Base-by-base conservation (phyloP, 2,329 filamentous ascomycete species). In the Venturia carpophila region DNA sequence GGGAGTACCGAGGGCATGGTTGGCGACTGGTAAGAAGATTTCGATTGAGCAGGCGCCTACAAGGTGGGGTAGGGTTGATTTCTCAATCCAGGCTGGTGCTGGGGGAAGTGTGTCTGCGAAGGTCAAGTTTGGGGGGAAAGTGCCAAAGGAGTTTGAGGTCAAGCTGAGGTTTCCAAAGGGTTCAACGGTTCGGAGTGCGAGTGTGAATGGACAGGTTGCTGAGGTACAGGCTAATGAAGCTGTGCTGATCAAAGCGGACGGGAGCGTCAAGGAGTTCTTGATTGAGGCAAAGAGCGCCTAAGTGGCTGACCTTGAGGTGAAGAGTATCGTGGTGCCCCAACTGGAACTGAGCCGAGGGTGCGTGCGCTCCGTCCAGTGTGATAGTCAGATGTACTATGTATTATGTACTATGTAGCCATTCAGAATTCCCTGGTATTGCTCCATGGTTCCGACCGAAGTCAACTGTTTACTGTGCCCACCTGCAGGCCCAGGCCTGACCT, bases 81-180 rank as follows among this genome's bases (percentile, higher is more conserved):
- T 60, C 60, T 41, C 30, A 11, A 64, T 64, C n/a, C 55, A 58
- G 24, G 13, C 37, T 19, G 17, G 17, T 30, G 47, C 21, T 41
- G 24, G 27, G 27, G 52, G 37, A 10, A 30, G 30, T 17, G 63
- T 64, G 13, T 60, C 13, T 5, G 49, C 49, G 17, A 15, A 52
- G 43, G 30, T 63, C n/a, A 64, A 60, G 47, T 60, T 64, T 60
- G 47, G n/a, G 30, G n/a, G n/a, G 6, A 64, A 42, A n/a, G 49
- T 64, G 6, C 63, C 63, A 3, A 45, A 56, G 49, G 63, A 64
- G 39, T 42, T 64, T 30, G 63, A 64, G 63, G 47, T 64, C 41
- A 64, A 64, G 24, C 49, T 64, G 9, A 64, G 63, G 39, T 42
- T 64, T 39, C 63, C 63, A 4, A 64, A 60, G 49, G 63, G 63